Conservation (phyloP, 352 stramenopile species). For the Phytophthora europaea region DNA sequence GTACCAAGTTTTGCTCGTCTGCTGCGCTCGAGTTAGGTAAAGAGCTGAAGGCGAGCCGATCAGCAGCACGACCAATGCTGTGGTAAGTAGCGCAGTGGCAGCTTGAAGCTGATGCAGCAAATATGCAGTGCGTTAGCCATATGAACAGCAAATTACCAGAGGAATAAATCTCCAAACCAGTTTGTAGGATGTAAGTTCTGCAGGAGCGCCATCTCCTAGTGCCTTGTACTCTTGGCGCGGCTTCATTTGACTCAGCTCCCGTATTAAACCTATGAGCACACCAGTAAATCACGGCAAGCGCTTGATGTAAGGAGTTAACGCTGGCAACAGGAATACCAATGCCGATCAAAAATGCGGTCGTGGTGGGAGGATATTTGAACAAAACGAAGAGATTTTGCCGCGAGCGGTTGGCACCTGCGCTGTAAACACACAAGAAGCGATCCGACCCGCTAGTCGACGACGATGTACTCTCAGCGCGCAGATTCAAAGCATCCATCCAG, state of each 20-base stretch:
- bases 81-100: slow-evolving; percentile 36
- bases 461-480: slow-evolving; percentile 31
- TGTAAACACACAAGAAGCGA: slow-evolving; percentile 65
- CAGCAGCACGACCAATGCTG: slow-evolving; percentile 50
- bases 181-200: slow-evolving; percentile 29
- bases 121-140: slow-evolving; percentile 7
- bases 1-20: slow-evolving; percentile 52
- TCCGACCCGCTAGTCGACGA: slow-evolving; percentile 11
- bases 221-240: slow-evolving; percentile 28
- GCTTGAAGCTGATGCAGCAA: slow-evolving; percentile 39
- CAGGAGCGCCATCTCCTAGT: slow-evolving; percentile 12
- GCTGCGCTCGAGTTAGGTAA: slow-evolving; percentile 49
- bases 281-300: slow-evolving; percentile 40
- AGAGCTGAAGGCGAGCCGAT: slow-evolving; percentile 56
- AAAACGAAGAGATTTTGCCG: slow-evolving; percentile 72
- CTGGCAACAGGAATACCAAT: background rate
- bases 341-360: background rate
- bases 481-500: slow-evolving; percentile 74
- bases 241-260: slow-evolving; percentile 44
- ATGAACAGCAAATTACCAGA: background rate
- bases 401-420: slow-evolving; percentile 57
- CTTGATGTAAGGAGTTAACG: slow-evolving; percentile 42
- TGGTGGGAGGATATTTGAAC: slow-evolving; percentile 79
- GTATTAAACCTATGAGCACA: slow-evolving; percentile 60
- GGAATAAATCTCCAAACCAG: slow-evolving; percentile 18